phyloP scores from a whole-genome alignment of 1,284 basidiomycete genomes.

The Cutaneotrichosporon dermatis region DNA sequence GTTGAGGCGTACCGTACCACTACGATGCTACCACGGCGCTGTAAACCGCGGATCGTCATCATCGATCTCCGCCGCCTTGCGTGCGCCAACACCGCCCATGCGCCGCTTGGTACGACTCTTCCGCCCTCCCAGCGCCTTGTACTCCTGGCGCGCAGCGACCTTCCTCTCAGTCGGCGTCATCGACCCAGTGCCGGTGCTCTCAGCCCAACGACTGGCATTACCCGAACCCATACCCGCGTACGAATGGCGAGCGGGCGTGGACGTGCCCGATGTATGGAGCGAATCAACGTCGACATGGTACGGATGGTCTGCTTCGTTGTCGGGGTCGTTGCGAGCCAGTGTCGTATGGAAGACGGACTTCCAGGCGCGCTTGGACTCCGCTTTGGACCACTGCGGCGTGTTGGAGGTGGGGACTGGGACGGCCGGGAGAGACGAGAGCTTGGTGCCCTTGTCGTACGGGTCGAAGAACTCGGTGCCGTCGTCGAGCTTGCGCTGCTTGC shows the following conservation, averaged over 20 bases:
- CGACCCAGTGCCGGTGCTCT: constrained; percentile 19
- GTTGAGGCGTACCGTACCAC: not conserved
- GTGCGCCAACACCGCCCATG: constrained; percentile 43
- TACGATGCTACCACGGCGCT: constrained; percentile 35
- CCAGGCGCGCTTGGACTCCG: constrained; percentile 46
- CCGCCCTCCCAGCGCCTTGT: constrained; percentile 79
- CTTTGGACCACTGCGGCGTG: constrained; percentile 49
- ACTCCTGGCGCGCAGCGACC: constrained; percentile 76
- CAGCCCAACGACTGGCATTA: constrained; percentile 33
- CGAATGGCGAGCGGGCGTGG: constrained; percentile 59
- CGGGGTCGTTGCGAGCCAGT: constrained; percentile 35
- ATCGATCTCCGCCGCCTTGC: constrained; percentile 25
- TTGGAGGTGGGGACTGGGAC: constrained; percentile 52
- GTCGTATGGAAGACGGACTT: constrained; percentile 37
- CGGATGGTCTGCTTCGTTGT: constrained; percentile 32
- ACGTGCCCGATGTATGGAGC: constrained; percentile 59
- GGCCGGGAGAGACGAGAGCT: constrained; percentile 51
- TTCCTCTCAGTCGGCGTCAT: constrained; percentile 60
- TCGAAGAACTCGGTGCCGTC: constrained; percentile 47
- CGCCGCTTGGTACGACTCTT: constrained; percentile 63
- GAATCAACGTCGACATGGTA: constrained; percentile 40
- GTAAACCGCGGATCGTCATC: constrained; percentile 41
- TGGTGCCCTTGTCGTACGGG: constrained; percentile 48
- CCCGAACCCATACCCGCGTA: constrained; percentile 42
- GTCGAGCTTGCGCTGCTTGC: constrained; percentile 50